Conservation (phyloP, 2,329 filamentous ascomycete genomes). For the Lachnellula arida region DNA sequence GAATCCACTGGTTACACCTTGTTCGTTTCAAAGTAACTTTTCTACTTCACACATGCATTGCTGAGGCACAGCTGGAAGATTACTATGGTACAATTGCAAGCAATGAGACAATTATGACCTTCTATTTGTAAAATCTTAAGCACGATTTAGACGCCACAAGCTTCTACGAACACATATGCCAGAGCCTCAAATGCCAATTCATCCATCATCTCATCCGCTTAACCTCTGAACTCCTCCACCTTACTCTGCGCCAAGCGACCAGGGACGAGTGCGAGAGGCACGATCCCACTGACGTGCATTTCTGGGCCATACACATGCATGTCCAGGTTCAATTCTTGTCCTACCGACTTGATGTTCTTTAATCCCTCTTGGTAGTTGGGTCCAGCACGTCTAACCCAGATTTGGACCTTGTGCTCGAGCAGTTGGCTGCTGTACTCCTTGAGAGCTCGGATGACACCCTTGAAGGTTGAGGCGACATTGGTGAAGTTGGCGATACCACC, state of each 20-base stretch:
- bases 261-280: conserved; percentile 77
- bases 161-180: conserved; percentile 20
- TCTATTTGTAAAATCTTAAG: conserved; percentile 28
- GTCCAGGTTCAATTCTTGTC: conserved; percentile 87
- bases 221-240: conserved; percentile 50
- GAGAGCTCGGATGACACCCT: conserved; percentile 96
- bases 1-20: not conserved
- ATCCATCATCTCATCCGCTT: conserved; percentile 16
- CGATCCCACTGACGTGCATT: conserved; percentile 91
- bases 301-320: conserved; percentile 86
- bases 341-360: conserved; percentile 98
- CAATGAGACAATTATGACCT: conserved; percentile 25
- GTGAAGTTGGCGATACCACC: conserved; percentile 99
- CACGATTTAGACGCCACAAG: conserved; percentile 24
- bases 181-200: conserved; percentile 15
- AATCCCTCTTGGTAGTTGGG: conserved; percentile 99
- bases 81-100: not conserved
- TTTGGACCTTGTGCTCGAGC: conserved; percentile 94
- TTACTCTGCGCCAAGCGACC: conserved; percentile 60
- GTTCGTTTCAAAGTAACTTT: not conserved
- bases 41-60: not conserved
- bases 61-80: too few species aligned
- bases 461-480: conserved; percentile 99
- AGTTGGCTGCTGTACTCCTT: conserved; percentile 82
- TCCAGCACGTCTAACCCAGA: conserved; percentile 86